Evolutionary conservation across 2,329 filamentous ascomycete species (phyloP), one percentile per base, ranked within the genome.

Genomic region (Tolypocladium amazonense): DNA sequence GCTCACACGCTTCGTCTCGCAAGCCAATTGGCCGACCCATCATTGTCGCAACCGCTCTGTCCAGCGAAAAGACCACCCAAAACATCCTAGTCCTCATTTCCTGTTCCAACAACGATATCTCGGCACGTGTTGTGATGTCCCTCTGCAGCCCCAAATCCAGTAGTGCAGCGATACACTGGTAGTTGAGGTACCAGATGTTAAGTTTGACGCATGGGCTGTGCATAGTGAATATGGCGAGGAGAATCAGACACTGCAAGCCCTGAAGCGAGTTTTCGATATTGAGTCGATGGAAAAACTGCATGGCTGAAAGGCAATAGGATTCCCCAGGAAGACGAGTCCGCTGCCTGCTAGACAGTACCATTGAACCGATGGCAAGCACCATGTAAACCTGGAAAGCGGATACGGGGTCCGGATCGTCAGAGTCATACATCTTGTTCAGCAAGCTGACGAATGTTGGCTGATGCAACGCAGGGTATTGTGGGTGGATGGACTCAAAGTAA

Each of bases 31-130:
- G 81, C 1, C 81, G 72, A 0, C 81, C 81, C 79, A 84, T 80
- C 69, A 81, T 82, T 0, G 80, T 84, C 3, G 77, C 77, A 39
- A 83, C 71, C 0, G 74, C 76, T 18, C 81, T 73, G 59, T 84
- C 81, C 4, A 84, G 70, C 0, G 72, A 77, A 33, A 81, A 80
- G 4, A 80, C 77, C 0, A 79, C 77, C 81, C 81, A 84, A 56
- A 84, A 83, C 5, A 82, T 75, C 2, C 81, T 70, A 0, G 79
- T 80, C n/a, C 81, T 70, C 74, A 82, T 78, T 62, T 84, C 80
- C 47, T 81, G 79, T 8, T 80, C 76, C 0, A 82, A 62, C 0
- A 79, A 62, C 0, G 79, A 77, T 2, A 83, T 73, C 0, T 71
- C 77, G 0, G 70, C 68, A 0, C 72, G 73, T 0, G 72, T 70